A percentile compares a stretch with the other conserved stretches of the same genome.
These are phyloP conservation scores for Ophiosphaerella herpotricha DNA, from an alignment of 2,329 filamentous ascomycete genomes.

Conservation along the genomic window DNA sequence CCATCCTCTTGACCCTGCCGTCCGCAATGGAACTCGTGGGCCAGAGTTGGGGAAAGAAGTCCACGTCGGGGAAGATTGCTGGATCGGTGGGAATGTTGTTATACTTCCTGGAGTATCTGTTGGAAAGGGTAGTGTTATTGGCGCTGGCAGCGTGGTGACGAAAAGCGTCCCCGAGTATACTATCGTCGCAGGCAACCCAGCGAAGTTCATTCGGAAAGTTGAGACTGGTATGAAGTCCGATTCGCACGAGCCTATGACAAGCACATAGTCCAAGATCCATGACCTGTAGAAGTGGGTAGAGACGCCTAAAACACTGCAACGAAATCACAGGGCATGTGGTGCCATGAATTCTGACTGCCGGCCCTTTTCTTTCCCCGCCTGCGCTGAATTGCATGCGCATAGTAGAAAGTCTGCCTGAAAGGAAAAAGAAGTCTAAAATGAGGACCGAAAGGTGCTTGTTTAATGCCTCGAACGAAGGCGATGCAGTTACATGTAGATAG, in stretches of 20 bases:
- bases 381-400: too few species aligned
- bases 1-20: constrained; percentile 75
- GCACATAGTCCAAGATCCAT: constrained; percentile 62
- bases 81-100: constrained; percentile 56
- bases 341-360: too few species aligned
- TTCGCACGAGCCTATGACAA: constrained; percentile 21
- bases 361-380: too few species aligned
- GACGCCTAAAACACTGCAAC: too few species aligned
- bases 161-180: constrained; percentile 71
- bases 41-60: constrained; percentile 78
- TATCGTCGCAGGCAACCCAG: constrained; percentile 70
- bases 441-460: too few species aligned
- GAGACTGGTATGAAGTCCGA: constrained; percentile 40
- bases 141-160: constrained; percentile 83
- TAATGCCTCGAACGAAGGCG: too few species aligned
- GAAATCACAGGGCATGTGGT: too few species aligned
- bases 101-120: constrained; percentile 79
- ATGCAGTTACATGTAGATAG: too few species aligned
- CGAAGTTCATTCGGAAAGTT: constrained; percentile 61
- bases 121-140: constrained; percentile 73
- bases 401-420: too few species aligned
- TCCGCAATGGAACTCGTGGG: constrained; percentile 75
- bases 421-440: too few species aligned
- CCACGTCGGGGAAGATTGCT: constrained; percentile 71
- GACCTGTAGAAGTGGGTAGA: neutral